phyloP scores from a whole-genome alignment of 371 early-diverging fungal genomes.

The Sporodiniella umbellata region DNA sequence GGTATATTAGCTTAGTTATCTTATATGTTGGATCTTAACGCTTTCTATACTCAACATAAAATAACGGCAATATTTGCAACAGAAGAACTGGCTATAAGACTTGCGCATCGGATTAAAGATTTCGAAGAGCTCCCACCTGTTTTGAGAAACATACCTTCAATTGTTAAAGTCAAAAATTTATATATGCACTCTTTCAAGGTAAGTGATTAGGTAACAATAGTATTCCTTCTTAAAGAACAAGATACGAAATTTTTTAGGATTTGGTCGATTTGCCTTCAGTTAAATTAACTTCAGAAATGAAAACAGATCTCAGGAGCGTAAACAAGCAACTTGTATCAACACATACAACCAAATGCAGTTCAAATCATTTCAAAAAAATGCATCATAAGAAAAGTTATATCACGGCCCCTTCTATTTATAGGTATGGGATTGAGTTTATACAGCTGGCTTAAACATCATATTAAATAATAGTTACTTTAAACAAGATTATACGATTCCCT shows the following conservation, averaged over 20 bases:
- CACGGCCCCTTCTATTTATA: not conserved
- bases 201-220: constrained; percentile 6
- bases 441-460: constrained; percentile 11
- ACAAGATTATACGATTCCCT: constrained; percentile 53
- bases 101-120: constrained; percentile 96
- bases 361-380: constrained; percentile 25
- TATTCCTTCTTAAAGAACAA: no score
- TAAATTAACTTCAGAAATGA: constrained; percentile 43
- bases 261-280: constrained; percentile 71
- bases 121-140: constrained; percentile 86
- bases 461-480: constrained; percentile 51
- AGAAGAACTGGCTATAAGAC: constrained; percentile 92
- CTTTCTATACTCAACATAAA: no score
- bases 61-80: no score
- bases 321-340: constrained; percentile 18
- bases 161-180: constrained; percentile 90
- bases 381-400: not conserved
- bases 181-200: constrained; percentile 91
- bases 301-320: constrained; percentile 21
- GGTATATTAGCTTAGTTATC: constrained; percentile 26
- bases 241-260: constrained; percentile 43
- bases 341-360: constrained; percentile 65
- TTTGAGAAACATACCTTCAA: constrained; percentile 88
- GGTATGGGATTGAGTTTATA: constrained; percentile 1
- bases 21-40: no score